Conservation (phyloP, 202 grass and related monocot species). For the Panicum virgatum region DNA sequence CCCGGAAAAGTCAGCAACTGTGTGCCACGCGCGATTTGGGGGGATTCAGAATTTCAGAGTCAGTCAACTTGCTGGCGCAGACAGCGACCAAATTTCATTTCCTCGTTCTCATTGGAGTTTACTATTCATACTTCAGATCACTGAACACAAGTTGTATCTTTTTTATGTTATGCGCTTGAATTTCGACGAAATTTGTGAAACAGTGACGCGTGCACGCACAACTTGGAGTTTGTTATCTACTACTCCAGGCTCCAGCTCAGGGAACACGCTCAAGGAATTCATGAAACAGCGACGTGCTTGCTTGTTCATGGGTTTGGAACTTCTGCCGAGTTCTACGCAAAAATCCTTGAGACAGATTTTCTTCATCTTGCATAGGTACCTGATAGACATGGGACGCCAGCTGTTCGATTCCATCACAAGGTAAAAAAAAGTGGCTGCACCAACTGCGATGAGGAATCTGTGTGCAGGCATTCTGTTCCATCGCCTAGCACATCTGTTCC, state of each 20-base stretch:
- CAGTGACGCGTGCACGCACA: neutral
- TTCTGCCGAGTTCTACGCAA: neutral
- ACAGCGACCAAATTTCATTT: neutral
- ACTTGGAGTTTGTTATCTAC: no score
- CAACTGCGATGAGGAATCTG: neutral
- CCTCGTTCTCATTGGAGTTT: neutral
- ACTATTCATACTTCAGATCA: neutral
- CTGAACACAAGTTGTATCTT: neutral
- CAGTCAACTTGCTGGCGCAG: neutral
- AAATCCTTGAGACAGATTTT: neutral
- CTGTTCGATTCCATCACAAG: no score
- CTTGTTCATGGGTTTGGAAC: neutral
- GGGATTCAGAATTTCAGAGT: conserved; percentile 12
- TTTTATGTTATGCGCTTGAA: neutral
- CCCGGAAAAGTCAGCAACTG: conserved; percentile 15
- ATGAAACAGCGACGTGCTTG: no score
- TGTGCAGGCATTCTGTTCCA: neutral
- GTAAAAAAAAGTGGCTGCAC: neutral
- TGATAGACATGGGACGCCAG: neutral
- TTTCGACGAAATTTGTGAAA: neutral
- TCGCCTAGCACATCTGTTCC: no score
- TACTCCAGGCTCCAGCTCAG: no score
- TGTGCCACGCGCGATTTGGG: neutral
- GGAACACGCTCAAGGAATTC: neutral
- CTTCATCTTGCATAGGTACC: neutral